phyloP scores from a whole-genome alignment of 2,329 filamentous ascomycete species.

The Phialocephala sp. region DNA sequence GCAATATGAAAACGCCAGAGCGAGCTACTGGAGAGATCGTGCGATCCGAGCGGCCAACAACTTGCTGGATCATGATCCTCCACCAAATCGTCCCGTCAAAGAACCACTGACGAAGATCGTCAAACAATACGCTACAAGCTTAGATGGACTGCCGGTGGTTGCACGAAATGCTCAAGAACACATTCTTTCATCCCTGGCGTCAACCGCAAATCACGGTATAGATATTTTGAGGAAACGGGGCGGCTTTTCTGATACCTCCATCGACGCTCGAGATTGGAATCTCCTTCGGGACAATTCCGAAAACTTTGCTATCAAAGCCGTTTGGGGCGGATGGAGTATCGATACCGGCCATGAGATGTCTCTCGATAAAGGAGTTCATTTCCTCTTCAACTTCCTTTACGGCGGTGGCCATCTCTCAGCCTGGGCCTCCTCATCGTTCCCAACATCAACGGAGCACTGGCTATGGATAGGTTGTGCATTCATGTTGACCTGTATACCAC shows the following conservation, averaged over 20 bases:
- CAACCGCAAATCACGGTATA: neutral
- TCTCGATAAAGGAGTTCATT: conserved; percentile 7
- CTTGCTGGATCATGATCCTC: conserved; percentile 7
- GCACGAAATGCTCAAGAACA: neutral
- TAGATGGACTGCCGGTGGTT: no score
- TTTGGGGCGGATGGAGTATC: conserved; percentile 5
- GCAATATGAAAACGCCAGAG: neutral
- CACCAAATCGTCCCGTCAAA: neutral
- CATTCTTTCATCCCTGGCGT: neutral
- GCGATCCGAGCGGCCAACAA: conserved; percentile 8
- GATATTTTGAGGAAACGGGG: neutral
- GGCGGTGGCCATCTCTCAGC: neutral
- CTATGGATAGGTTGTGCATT: neutral
- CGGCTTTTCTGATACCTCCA: neutral
- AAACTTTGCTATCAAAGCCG: conserved; percentile 6
- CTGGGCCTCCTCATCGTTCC: conserved; percentile 1
- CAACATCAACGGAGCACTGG: conserved; percentile 5
- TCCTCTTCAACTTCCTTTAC: conserved; percentile 14
- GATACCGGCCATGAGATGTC: conserved; percentile 10
- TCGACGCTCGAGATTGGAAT: conserved; percentile 2
- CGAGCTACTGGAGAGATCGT: conserved; percentile 6
- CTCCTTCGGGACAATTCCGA: conserved; percentile 10
- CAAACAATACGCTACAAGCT: neutral
- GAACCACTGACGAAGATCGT: neutral
- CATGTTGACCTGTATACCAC: neutral